Evolutionary conservation across 2,329 filamentous ascomycete species (phyloP).

Genomic region (Ceratocystis eucalypticola): DNA sequence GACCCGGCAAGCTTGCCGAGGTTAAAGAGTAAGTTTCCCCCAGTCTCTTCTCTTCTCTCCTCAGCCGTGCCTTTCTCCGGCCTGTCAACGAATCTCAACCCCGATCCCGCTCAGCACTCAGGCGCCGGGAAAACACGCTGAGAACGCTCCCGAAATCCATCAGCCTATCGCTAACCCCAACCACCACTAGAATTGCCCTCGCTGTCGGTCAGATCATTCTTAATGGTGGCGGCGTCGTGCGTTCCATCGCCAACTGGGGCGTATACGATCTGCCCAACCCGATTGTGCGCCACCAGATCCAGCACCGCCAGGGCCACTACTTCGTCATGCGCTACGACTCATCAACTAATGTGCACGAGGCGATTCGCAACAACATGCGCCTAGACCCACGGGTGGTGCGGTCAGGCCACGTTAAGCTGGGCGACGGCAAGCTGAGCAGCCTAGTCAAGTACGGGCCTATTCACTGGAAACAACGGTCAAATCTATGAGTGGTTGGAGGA

Average conservation of each 20-base stretch:
- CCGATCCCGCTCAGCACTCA: slow-evolving; percentile 13
- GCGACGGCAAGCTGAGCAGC: slow-evolving; percentile 44
- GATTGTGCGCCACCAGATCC: slow-evolving; percentile 65
- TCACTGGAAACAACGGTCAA: slow-evolving; percentile 31
- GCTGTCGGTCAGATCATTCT: slow-evolving; percentile 75
- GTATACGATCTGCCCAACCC: slow-evolving; percentile 74
- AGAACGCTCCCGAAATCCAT: too few relatives aligned
- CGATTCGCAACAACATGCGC: slow-evolving; percentile 59
- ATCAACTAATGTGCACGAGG: slow-evolving; percentile 56
- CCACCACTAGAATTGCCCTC: slow-evolving; percentile 60
- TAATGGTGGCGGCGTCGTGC: slow-evolving; percentile 71
- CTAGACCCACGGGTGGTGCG: slow-evolving; percentile 86
- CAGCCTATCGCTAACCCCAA: too few relatives aligned
- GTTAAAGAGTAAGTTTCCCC: slow-evolving; percentile 69
- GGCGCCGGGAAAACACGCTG: too few relatives aligned
- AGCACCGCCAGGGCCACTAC: slow-evolving; percentile 79
- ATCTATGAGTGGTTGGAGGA: neutral
- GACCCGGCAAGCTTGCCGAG: slow-evolving; percentile 76
- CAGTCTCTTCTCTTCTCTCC: neutral
- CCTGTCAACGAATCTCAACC: neutral
- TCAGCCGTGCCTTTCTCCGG: neutral
- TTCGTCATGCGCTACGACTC: slow-evolving; percentile 96
- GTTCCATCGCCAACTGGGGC: slow-evolving; percentile 91
- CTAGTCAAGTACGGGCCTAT: slow-evolving; percentile 37
- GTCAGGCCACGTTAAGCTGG: slow-evolving; percentile 75